Base-by-base conservation (phyloP, 2,329 filamentous ascomycete genomes). In the Ophiostoma tasmaniense region DNA sequence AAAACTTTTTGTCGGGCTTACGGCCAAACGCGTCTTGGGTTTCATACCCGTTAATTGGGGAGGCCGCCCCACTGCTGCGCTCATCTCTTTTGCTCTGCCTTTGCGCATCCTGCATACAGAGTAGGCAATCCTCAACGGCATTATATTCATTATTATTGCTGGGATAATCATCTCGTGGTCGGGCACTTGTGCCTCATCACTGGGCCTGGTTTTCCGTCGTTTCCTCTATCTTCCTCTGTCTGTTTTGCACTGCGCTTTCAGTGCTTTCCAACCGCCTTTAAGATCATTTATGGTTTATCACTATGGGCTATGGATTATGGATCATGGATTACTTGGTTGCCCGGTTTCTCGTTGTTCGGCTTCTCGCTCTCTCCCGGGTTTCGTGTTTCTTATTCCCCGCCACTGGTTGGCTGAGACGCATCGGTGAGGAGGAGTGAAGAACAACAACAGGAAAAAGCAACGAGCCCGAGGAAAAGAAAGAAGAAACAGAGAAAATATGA, bases 21-120 rank as follows among this genome's bases (percentile, higher is more conserved):
- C 52, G 66, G 69, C 64, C 71, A 69, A 68, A 71, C 70, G 71
- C 70, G 70, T 71, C 70, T 70, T 70, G 33, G 65, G 70, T 72
- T 72, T 72, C 70, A 71, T 67, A 14, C 64, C 64, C 59, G 30
- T 59, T 65, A 66, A 68, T 66, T 67, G 68, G 70, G 28, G 55
- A 42, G 14, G 35, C 6, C 64, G 69, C 67, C 70, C 67, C 70
- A 71, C 70, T 66, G 66, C 59, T 70, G 65, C 42, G 55, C 52
- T 67, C 67, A 35, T 42, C 42, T 52, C 61, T 61, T 30, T 35
- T 22, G 64, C 64, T 66, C 14, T 39, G 37, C 37, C 37, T 66
- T 28, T 66, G 22, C 11, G 33, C 33, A 62, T 62, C 59, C 37
- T 28, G 55, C 62, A 59, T 2, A 33, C 33, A 33, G 33, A 33